These are phyloP conservation scores for Aureobasidium sp. DNA, from an alignment of 2,329 filamentous ascomycete species.

Conservation along the genomic window DNA sequence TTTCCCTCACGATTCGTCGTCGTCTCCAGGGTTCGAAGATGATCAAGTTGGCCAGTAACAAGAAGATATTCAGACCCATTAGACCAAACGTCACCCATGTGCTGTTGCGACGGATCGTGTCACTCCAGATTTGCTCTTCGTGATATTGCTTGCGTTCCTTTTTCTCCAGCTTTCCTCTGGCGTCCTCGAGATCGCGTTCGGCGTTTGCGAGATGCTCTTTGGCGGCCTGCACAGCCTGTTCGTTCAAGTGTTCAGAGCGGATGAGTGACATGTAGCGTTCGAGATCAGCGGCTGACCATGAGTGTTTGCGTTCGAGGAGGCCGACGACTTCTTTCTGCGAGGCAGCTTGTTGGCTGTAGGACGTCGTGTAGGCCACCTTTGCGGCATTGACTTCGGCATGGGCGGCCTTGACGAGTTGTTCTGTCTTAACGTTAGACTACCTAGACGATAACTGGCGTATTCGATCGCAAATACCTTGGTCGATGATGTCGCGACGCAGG, in stretches of 20 bases:
- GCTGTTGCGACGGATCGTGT: conserved; percentile 90
- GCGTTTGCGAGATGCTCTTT: conserved; percentile 65
- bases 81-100: conserved; percentile 98
- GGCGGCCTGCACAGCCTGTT: conserved; percentile 69
- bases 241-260: conserved; percentile 85
- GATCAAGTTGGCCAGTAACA: conserved; percentile 81
- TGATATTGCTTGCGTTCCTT: conserved; percentile 89
- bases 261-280: conserved; percentile 94
- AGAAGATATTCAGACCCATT: conserved; percentile 90
- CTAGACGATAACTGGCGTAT: background rate
- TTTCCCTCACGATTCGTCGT: conserved; percentile 70
- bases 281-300: conserved; percentile 78
- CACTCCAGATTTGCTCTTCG: conserved; percentile 98
- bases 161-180: conserved; percentile 67
- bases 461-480: conserved; percentile 44
- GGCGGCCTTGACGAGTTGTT: conserved; percentile 51
- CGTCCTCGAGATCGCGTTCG: conserved; percentile 73
- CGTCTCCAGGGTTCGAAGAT: conserved; percentile 91
- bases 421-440: conserved; percentile 28
- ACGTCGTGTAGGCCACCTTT: conserved; percentile 72
- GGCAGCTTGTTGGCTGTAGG: conserved; percentile 72
- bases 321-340: conserved; percentile 95
- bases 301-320: conserved; percentile 86
- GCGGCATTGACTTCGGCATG: conserved; percentile 61
- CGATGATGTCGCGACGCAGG: conserved; percentile 70